phyloP scores from a whole-genome alignment of 1,284 basidiomycete species.

The Heterobasidion parviporum region DNA sequence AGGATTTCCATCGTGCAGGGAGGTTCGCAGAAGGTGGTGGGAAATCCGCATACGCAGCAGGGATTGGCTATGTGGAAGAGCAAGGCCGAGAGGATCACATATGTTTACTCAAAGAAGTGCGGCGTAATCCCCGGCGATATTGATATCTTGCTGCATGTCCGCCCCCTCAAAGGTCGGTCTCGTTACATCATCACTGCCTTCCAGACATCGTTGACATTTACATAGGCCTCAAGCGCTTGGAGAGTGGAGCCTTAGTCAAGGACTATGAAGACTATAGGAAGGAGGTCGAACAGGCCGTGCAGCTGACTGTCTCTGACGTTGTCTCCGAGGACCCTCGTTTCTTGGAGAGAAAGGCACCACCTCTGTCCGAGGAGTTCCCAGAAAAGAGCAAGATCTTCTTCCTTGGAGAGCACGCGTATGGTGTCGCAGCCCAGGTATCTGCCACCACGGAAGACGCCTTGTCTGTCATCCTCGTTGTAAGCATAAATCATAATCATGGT shows the following conservation, averaged over 20 bases:
- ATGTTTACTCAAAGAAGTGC: constrained; percentile 82
- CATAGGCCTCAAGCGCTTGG: constrained; percentile 78
- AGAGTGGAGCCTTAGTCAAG: constrained; percentile 88
- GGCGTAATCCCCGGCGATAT: constrained; percentile 83
- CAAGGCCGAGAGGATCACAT: constrained; percentile 77
- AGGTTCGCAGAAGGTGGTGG: constrained; percentile 49
- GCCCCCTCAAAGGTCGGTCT: constrained; percentile 74
- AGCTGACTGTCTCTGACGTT: constrained; percentile 75
- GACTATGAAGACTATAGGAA: constrained; percentile 84
- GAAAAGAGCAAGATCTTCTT: constrained; percentile 90
- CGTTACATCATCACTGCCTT: constrained; percentile 1
- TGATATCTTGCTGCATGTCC: constrained; percentile 76
- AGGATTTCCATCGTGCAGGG: constrained; percentile 50
- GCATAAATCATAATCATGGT: constrained; percentile 18
- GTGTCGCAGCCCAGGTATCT: constrained; percentile 87
- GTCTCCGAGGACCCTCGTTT: constrained; percentile 85
- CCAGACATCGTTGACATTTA: not conserved
- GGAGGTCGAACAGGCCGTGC: constrained; percentile 81
- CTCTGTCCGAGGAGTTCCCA: constrained; percentile 86
- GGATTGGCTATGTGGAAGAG: constrained; percentile 67
- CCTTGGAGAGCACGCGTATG: constrained; percentile 89
- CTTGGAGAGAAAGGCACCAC: constrained; percentile 75
- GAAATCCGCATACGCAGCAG: constrained; percentile 63
- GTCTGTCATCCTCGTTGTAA: constrained; percentile 75
- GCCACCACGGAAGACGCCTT: constrained; percentile 60